Base-by-base conservation (phyloP, 768 basidiomycete genomes). In the Hirschioporus abietinus region DNA sequence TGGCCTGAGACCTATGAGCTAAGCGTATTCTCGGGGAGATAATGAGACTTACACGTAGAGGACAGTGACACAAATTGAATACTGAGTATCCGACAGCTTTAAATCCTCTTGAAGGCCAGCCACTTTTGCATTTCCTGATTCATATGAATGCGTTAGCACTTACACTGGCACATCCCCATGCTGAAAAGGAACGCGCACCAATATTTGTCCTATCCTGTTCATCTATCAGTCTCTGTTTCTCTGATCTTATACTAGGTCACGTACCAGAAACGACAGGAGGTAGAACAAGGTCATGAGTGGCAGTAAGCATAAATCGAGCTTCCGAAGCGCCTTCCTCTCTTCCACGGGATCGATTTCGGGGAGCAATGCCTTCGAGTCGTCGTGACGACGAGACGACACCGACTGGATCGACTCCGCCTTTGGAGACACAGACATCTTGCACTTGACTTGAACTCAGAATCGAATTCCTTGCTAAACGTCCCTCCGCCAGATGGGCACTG, bases 31-130 rank as follows among this genome's bases (percentile, higher is more conserved):
- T 61, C 24, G 3, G 17, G 3, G 3, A 61, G 23, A 17, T 8
- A 12, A 5, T 15, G 20, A 10, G 12, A 15, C 76, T n/a, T 64
- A 78, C 1, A 83, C 76, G 66, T 82, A 83, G 1, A 81, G 81
- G 36, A 83, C 79, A 1, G 82, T 84, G 65, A 84, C 69, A 23
- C 7, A 82, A 78, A 69, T 84, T 76, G 70, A 82, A 80, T 87
- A 88, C 70, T 83, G 76, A 10, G 79, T 72, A 63, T 82, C 77
- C 6, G 80, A 78, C 77, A 88, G 79, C 60, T 81, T 76, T 61
- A 89, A 72, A 61, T 85, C 80, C 23, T 73, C 80, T 70, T 87
- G 84, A 67, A 89, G 73, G 12, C 88, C 87, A 10, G 86, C 87
- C 7, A 88, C 80, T n/a, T 82, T 80, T 58, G 86, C 88, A 68